Evolutionary conservation across 257 asterid genomes (phyloP).

Genomic region (Nicotiana sylvestris): DNA sequence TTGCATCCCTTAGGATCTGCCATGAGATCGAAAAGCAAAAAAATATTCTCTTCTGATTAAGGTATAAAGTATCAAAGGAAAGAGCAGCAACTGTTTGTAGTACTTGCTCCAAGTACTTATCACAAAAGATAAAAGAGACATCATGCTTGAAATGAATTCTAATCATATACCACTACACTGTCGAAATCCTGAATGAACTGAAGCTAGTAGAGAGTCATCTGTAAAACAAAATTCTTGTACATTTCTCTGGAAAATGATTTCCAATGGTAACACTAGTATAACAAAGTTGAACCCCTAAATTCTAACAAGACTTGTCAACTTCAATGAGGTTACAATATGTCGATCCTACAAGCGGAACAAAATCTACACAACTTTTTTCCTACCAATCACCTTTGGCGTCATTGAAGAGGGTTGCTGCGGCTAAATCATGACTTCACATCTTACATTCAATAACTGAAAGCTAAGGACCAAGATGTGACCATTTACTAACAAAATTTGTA

Average conservation of each 20-base stretch:
- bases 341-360: neutral
- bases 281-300: neutral
- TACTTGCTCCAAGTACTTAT: neutral
- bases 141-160: neutral
- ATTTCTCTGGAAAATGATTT: neutral
- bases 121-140: neutral
- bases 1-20: no score
- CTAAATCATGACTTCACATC: conserved; percentile 26
- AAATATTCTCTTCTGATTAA: no score
- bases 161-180: neutral
- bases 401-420: neutral
- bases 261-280: neutral
- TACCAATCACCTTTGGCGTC: neutral
- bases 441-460: conserved; percentile 29
- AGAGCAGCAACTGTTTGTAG: neutral
- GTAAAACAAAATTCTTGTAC: conserved; percentile 4
- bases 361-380: neutral
- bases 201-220: conserved; percentile 1
- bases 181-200: neutral
- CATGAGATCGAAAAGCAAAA: no score
- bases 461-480: neutral
- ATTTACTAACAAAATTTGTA: neutral
- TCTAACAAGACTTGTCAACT: neutral
- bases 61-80: neutral
- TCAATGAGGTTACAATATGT: conserved; percentile 4